phyloP scores from a whole-genome alignment of 371 early-diverging fungal genomes.

The Dichotomocladium elegans region DNA sequence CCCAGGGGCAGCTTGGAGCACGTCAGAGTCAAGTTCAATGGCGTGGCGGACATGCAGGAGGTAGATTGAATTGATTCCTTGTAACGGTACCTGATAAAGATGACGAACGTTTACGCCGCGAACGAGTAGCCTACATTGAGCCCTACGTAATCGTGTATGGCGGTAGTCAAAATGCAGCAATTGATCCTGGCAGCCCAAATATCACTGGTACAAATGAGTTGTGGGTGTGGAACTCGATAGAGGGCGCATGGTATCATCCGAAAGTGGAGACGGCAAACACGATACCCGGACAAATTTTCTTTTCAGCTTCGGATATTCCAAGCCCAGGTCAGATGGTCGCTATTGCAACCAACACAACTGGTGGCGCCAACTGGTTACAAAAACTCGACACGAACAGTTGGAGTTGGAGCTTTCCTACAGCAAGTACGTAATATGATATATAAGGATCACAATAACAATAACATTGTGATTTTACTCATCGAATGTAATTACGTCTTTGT shows the following conservation, averaged over 20 bases:
- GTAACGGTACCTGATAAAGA: no score
- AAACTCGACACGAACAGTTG: slow-evolving; percentile 16
- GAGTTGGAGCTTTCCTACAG: slow-evolving; percentile 19
- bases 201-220: slow-evolving; percentile 13
- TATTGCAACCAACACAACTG: slow-evolving; percentile 13
- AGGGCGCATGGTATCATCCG: slow-evolving; percentile 22
- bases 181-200: not conserved
- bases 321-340: slow-evolving; percentile 18
- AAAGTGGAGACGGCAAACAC: slow-evolving; percentile 1
- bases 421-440: not conserved
- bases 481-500: no score
- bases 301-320: slow-evolving; percentile 10
- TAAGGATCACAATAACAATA: not conserved
- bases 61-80: no score
- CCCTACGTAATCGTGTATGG: slow-evolving; percentile 46
- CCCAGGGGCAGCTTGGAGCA: slow-evolving; percentile 2
- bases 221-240: slow-evolving; percentile 17
- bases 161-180: slow-evolving; percentile 16
- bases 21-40: slow-evolving; percentile 13
- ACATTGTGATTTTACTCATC: no score
- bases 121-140: slow-evolving; percentile 9
- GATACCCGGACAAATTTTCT: slow-evolving; percentile 8
- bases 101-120: no score
- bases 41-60: slow-evolving; percentile 25
- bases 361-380: slow-evolving; percentile 9